phyloP scores from a whole-genome alignment of 2,329 filamentous ascomycete genomes.

The Aspergillus nomiae region DNA sequence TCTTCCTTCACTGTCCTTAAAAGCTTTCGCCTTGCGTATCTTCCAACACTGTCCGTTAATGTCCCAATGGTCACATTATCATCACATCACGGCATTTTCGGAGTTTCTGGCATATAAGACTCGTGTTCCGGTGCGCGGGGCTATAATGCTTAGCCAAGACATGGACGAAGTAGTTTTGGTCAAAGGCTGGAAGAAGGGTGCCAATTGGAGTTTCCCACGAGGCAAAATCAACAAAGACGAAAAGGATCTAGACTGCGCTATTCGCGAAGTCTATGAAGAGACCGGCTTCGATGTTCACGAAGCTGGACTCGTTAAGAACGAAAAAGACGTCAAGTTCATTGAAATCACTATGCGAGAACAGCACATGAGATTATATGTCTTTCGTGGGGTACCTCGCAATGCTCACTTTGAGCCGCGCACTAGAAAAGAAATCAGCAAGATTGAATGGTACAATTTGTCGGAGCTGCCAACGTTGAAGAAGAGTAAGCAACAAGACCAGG shows the following conservation, averaged over 20 bases:
- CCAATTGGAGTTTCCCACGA: constrained; percentile 93
- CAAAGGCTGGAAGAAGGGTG: constrained; percentile 96
- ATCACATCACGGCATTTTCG: constrained; percentile 81
- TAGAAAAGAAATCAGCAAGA: constrained; percentile 95
- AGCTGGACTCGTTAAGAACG: constrained; percentile 73
- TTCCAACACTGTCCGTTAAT: constrained; percentile 93
- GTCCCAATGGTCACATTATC: constrained; percentile 74
- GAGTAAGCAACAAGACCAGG: constrained; percentile 66
- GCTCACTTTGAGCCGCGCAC: constrained; percentile 87
- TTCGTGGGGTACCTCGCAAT: constrained; percentile 83
- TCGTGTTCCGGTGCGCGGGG: constrained; percentile 87
- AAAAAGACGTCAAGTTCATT: constrained; percentile 76
- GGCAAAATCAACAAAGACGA: constrained; percentile 99
- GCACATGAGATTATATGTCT: constrained; percentile 89
- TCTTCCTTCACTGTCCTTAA: constrained; percentile 81
- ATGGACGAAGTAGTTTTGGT: constrained; percentile 95
- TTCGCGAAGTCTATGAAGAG: constrained; percentile 94
- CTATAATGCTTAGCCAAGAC: constrained; percentile 86
- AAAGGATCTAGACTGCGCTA: constrained; percentile 87
- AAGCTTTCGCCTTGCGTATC: constrained; percentile 83
- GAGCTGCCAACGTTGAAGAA: constrained; percentile 82
- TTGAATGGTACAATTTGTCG: constrained; percentile 88
- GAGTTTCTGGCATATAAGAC: constrained; percentile 95
- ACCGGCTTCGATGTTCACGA: constrained; percentile 82
- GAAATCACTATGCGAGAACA: constrained; percentile 90